Evolutionary conservation across 1,139 yeast genomes (phyloP), one percentile per base, ranked within the genome.

Genomic region (Pichia terricola): DNA sequence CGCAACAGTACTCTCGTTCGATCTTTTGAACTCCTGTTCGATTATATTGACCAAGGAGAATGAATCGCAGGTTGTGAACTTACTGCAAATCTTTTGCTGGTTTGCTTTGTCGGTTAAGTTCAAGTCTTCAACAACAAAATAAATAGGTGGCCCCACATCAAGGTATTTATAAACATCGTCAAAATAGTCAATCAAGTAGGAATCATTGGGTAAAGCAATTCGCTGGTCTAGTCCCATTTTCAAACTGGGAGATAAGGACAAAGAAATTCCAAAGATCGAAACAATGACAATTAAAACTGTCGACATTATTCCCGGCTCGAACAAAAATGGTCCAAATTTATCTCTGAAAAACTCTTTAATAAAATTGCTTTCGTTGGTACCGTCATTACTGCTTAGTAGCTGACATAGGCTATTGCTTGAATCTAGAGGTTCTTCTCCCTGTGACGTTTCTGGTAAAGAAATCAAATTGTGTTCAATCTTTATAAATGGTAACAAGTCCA

Each of bases 61-160:
- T 51, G 82, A 78, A 40, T 85, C 71, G 61, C 98, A 91, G 0
- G 88, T 75, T 0, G 95, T 77, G 58, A 87, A 91, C 49, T 87
- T 75, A 1, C 97, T 96, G 65, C 98, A 91, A 0, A 89, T 56
- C 45, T 76, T 71, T 54, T 81, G 81, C 60, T 91, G 98, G 40
- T 70, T 72, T 0, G 53, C 62, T 43, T 86, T 65, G 9, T 62
- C 49, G 0, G 94, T 84, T 3, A 83, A 68, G 55, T 86, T 81
- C 43, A 78, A 60, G 46, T 75, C 77, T 45, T 75, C 74, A 26
- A 86, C 77, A 32, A 91, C 89, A 61, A 87, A 83, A 57, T 84
- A 91, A 1, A 86, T 73, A 0, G 98, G 98, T 1, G 98, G 96
- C 0, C 97, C 98, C 3, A 84, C 83, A 50, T 83, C 81, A 48